Base-by-base conservation (phyloP, 73 alveolate genomes). In the Symbiodinium natans region DNA sequence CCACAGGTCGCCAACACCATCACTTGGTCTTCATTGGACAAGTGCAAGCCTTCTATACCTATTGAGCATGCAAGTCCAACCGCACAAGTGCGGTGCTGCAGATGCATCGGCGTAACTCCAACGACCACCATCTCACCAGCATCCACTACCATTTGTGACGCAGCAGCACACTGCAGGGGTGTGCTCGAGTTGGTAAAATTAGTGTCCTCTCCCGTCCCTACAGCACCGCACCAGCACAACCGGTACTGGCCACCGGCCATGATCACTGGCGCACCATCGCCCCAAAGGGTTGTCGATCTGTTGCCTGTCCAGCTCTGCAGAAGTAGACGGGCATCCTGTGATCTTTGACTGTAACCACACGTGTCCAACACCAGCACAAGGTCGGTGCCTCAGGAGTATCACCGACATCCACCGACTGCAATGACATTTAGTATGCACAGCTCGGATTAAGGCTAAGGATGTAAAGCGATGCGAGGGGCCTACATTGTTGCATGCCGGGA, bases 1-100 rank as follows among this genome's bases (percentile, higher is more conserved):
- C 93, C 93, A 40, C 95, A 87, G 1, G 95, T 87, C 56, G 56
- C 95, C 42, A 87, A 29, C 9, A 87, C 71, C 31, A 59, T 71
- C 41, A 87, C 23, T 23, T 17, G 27, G 34, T 87, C 95, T 17
- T 25, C 86, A 1, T 3, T 39, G 43, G 68, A 39, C 13, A 84
- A 8, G 13, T 13, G 71, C 31, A 15, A 34, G 6, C 95, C 95
- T 4, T 17, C 8, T 41, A 87, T 87, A 73, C 95, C 95, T 3
- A 87, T 48, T 15, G 41, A 34, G 85, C 95, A 87, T 2, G 95
- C 6, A 7, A 23, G 33, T 21, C 95, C 95, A 59, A 36, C 68
- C 31, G 23, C 43, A 34, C 95, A 87, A 39, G 86, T 87, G 41
- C 95, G 84, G 71, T 48, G 63, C 40, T 48, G 83, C 17, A 52